Percentiles rank a stretch among this genome's conserved stretches.
Conservation (phyloP, 108 stramenopile genomes). For the Schizochytrium sp. region DNA sequence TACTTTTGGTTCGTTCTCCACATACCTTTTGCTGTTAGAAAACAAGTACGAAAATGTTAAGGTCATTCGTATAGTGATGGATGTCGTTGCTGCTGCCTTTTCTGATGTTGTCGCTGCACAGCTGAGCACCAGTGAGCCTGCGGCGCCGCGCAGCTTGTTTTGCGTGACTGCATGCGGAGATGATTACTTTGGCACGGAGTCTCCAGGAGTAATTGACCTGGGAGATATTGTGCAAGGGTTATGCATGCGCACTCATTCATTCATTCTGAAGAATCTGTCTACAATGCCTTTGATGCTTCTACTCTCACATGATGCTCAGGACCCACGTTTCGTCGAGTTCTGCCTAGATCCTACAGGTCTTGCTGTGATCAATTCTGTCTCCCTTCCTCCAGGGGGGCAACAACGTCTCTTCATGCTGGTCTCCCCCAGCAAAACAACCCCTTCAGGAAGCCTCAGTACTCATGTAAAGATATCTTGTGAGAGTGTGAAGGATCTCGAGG, state of each 20-base stretch:
- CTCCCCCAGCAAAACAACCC: not conserved
- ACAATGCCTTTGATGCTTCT: not conserved
- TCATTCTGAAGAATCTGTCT: slow-evolving; percentile 36
- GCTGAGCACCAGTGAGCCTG: not conserved
- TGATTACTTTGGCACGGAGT: not conserved
- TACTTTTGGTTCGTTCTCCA: slow-evolving; percentile 22
- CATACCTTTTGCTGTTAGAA: slow-evolving; percentile 38
- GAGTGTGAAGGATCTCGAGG: not conserved
- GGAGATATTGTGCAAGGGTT: not conserved
- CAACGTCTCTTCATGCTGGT: slow-evolving; percentile 25
- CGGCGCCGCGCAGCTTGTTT: slow-evolving; percentile 20
- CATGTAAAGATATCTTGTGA: slow-evolving; percentile 17
- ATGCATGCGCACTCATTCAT: not conserved
- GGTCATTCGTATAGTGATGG: slow-evolving; percentile 31
- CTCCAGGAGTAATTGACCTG: not conserved
- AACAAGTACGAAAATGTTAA: not conserved
- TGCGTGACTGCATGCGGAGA: not conserved
- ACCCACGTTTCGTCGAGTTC: not conserved
- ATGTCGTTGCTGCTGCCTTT: not conserved
- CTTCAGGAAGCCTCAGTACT: not conserved
- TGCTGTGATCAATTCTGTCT: not conserved
- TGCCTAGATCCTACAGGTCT: not conserved
- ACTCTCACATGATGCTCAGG: slow-evolving; percentile 46
- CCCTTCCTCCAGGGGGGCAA: not conserved
- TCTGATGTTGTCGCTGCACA: slow-evolving; percentile 18